Evolutionary conservation across 169 alveolate species (phyloP).

Genomic region (Cryptosporidium tyzzeri): DNA sequence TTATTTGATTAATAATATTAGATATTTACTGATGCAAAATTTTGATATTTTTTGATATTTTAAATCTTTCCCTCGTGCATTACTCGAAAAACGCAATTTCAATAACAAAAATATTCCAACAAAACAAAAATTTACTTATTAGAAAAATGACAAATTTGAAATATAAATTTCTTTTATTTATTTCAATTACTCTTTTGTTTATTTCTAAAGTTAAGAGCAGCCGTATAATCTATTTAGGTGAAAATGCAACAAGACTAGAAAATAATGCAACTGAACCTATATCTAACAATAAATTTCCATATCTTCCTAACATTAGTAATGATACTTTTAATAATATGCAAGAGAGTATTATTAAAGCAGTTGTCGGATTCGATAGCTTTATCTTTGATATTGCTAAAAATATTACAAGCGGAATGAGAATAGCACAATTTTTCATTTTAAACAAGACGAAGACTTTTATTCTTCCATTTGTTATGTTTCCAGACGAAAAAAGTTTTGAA

Average conservation of each 20-base stretch:
- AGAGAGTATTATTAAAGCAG: not conserved
- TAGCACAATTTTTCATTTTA: conserved; percentile 10
- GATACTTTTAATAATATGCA: not conserved
- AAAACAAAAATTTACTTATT: not conserved
- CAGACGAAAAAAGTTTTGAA: conserved; percentile 16
- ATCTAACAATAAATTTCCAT: not conserved
- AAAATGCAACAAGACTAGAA: not conserved
- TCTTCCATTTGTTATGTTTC: conserved; percentile 6
- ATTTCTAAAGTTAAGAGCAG: not conserved
- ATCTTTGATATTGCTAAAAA: conserved; percentile 10
- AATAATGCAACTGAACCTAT: not conserved
- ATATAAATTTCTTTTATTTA: not conserved
- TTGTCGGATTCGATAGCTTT: not conserved
- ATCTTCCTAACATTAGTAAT: not conserved
- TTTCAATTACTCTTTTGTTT: not conserved
- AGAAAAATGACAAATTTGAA: not conserved
- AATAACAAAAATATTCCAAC: not conserved
- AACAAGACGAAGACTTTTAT: conserved; percentile 37
- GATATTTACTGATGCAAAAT: not conserved
- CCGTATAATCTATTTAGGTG: not conserved
- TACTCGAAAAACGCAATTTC: not conserved
- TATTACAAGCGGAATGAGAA: conserved; percentile 12
- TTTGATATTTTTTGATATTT: not conserved
- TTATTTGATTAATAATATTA: not conserved
- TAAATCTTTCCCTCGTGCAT: not conserved